Evolutionary conservation across 768 basidiomycete genomes (phyloP).

Genomic region (Cyathus striatus): DNA sequence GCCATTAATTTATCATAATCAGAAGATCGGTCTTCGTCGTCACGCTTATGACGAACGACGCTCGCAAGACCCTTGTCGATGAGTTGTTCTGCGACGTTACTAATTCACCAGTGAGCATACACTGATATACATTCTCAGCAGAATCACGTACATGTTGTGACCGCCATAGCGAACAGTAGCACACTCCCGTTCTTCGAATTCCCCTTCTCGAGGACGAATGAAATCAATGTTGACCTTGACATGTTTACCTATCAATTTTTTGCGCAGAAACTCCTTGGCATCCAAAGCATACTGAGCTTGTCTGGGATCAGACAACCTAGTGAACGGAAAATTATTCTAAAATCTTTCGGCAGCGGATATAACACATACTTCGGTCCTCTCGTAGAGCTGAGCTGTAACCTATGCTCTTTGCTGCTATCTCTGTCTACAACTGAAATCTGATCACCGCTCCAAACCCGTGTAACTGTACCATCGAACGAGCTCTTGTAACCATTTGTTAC

Average conservation of each 20-base stretch:
- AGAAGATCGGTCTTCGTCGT: conserved; percentile 93
- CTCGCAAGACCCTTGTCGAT: conserved; percentile 91
- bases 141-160: conserved; percentile 62
- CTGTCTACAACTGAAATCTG: conserved; percentile 79
- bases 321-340: not conserved
- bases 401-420: conserved; percentile 68
- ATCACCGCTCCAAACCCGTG: conserved; percentile 90
- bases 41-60: conserved; percentile 86
- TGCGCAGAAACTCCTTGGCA: conserved; percentile 89
- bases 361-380: conserved; percentile 68
- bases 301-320: conserved; percentile 78
- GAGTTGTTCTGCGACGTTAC: conserved; percentile 89
- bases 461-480: conserved; percentile 76
- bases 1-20: conserved; percentile 96
- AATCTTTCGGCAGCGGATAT: not conserved
- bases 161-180: conserved; percentile 84
- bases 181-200: conserved; percentile 90
- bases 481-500: conserved; percentile 37
- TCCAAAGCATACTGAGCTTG: conserved; percentile 88
- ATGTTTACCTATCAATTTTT: conserved; percentile 86
- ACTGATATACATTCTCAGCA: no score
- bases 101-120: conserved; percentile 19
- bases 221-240: conserved; percentile 87
- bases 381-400: conserved; percentile 85
- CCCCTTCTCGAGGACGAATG: conserved; percentile 85